Evolutionary conservation across 345 rosid genomes (phyloP), one percentile per base, ranked within the genome.

Genomic region (Erysimum cheiranthoides): DNA sequence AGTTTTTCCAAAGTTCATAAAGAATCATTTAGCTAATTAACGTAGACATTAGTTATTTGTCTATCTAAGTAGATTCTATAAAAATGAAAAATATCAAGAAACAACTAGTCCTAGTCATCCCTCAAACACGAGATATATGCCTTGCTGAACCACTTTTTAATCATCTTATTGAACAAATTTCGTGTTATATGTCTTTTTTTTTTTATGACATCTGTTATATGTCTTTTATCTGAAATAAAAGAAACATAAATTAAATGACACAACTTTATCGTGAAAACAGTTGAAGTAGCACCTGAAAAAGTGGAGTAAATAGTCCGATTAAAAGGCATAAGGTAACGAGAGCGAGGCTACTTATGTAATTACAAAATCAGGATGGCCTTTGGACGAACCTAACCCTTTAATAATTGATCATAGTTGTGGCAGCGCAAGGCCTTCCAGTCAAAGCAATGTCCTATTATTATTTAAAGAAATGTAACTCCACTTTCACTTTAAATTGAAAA

Each of bases 211-310:
- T 21, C 25, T 54, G 58, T 46, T 25, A n/a, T 28, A n/a, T 46
- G n/a, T 56, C 11, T 11, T 58, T 51, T 21, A 0, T 39, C 11
- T 3, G 1, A 42, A 47, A 69, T 18, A 36, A 76, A 76, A 43
- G 65, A 69, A 61, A 52, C 62, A 43, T 0, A 40, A 12, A 4
- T 4, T 7, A 21, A 34, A 61, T 62, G 9, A 70, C 59, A 70
- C 66, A 70, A 28, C 58, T 45, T 76, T 76, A 34, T 70, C 75
- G 71, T 70, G 80, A 70, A 69, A 70, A 70, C 80, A 63, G 75
- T 70, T 70, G 71, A 70, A 70, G 21, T 58, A 75, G 42, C 63
- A 69, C 39, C 68, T 40, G 57, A 61, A 51, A 68, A 49, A 59
- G 56, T 40, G 54, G 68, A 59, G 71, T 32, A n/a, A 53, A 10